These are phyloP conservation scores for Ganoderma lucidum DNA, from an alignment of 1,284 basidiomycete genomes.

Conservation along the genomic window DNA sequence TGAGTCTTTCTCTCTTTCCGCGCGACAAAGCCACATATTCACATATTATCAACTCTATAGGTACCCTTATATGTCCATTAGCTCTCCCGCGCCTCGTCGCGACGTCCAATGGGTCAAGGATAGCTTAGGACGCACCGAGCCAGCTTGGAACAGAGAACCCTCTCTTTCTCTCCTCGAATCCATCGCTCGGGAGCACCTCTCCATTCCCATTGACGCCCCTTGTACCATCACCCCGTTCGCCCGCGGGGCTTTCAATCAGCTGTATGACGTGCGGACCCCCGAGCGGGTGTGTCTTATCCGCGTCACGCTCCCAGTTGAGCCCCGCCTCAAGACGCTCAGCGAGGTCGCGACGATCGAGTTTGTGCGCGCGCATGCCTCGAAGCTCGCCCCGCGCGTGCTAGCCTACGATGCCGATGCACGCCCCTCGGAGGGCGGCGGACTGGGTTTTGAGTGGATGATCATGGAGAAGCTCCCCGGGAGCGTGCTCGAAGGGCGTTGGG, in stretches of 20 bases:
- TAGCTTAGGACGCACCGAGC: neutral
- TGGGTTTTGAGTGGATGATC: conserved; percentile 1
- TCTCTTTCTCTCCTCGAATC: neutral
- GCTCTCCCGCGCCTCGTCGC: neutral
- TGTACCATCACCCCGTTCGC: neutral
- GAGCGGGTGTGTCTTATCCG: neutral
- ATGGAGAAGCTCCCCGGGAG: neutral
- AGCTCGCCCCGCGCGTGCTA: neutral
- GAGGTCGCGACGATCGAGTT: neutral
- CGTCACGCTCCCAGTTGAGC: conserved; percentile 1
- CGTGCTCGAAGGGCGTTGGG: neutral
- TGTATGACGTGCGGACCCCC: neutral
- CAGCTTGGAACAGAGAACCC: neutral
- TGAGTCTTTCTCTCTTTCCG: neutral
- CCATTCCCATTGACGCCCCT: neutral
- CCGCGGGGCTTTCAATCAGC: neutral
- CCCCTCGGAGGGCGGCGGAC: neutral
- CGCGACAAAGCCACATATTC: no score
- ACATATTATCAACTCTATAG: neutral
- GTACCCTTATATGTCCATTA: neutral
- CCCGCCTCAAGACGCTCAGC: neutral
- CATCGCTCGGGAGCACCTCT: neutral
- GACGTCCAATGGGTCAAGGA: conserved; percentile 2
- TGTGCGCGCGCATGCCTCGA: neutral
- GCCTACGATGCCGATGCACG: neutral